These are phyloP conservation scores for Prinsepia uniflora DNA, from an alignment of 306 rosid genomes.

Conservation along the genomic window DNA sequence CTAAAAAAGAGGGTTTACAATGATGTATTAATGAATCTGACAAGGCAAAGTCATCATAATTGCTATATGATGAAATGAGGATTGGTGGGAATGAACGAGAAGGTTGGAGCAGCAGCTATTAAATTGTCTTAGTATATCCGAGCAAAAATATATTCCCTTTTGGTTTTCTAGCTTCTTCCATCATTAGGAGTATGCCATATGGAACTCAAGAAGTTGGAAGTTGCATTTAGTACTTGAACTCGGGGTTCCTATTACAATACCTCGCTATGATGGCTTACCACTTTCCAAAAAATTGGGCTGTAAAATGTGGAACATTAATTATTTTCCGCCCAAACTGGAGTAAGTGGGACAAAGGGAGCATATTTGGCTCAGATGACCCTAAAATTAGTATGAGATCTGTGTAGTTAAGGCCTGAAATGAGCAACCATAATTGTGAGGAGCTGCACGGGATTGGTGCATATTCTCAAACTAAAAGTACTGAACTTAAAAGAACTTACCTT, in stretches of 20 bases:
- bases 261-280: background rate
- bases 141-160: background rate
- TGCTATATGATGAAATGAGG: background rate
- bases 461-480: too few relatives aligned
- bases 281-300: background rate
- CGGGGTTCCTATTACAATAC: background rate
- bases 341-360: background rate
- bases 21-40: background rate
- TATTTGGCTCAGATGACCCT: background rate
- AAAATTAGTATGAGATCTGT: background rate
- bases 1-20: background rate
- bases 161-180: background rate
- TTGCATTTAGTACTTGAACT: background rate
- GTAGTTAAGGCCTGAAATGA: background rate
- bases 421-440: too few relatives aligned
- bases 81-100: background rate
- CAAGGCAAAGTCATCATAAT: background rate
- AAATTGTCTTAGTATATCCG: background rate
- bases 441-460: too few relatives aligned
- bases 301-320: background rate
- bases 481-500: too few relatives aligned
- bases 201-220: background rate
- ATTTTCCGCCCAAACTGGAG: background rate
- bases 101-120: background rate
- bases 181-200: background rate